Evolutionary conservation across 768 basidiomycete species (phyloP).

Genomic region (Trichaptum fuscoviolaceum): DNA sequence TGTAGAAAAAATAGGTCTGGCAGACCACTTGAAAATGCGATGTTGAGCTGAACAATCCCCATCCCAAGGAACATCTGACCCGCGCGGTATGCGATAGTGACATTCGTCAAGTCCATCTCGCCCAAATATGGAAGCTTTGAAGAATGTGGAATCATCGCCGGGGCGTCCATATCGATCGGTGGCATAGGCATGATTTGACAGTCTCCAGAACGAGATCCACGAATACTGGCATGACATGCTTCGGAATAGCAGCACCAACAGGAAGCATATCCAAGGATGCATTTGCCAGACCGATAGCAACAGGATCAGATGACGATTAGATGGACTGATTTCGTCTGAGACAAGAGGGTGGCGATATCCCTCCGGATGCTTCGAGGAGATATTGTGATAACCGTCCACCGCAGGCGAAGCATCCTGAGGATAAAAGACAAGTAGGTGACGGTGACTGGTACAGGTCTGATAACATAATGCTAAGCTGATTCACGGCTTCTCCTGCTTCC

Average conservation of each 20-base stretch:
- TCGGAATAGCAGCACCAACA: slow-evolving; percentile 2
- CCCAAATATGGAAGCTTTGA: slow-evolving; percentile 18
- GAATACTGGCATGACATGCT: slow-evolving; percentile 18
- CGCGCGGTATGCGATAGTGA: slow-evolving; percentile 21
- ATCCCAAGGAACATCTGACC: slow-evolving; percentile 29
- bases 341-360: slow-evolving; percentile 41
- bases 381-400: slow-evolving; percentile 30
- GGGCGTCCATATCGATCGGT: slow-evolving; percentile 13
- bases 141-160: slow-evolving; percentile 23
- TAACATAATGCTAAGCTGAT: too few relatives aligned
- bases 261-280: background rate
- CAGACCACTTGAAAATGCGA: slow-evolving; percentile 13
- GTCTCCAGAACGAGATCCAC: slow-evolving; percentile 17
- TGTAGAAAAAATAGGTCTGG: too few relatives aligned
- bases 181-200: slow-evolving; percentile 13
- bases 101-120: slow-evolving; percentile 19
- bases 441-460: too few relatives aligned
- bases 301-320: slow-evolving; percentile 23
- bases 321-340: slow-evolving; percentile 23
- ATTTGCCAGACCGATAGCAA: slow-evolving; percentile 11
- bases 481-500: too few relatives aligned
- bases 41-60: slow-evolving; percentile 22
- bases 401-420: slow-evolving; percentile 35
- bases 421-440: slow-evolving; percentile 29
- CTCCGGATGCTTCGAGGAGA: slow-evolving; percentile 41